Evolutionary conservation across 176 grass and related monocot species (phyloP), one percentile per base, ranked within the genome.

Genomic region (Carex littledalei): DNA sequence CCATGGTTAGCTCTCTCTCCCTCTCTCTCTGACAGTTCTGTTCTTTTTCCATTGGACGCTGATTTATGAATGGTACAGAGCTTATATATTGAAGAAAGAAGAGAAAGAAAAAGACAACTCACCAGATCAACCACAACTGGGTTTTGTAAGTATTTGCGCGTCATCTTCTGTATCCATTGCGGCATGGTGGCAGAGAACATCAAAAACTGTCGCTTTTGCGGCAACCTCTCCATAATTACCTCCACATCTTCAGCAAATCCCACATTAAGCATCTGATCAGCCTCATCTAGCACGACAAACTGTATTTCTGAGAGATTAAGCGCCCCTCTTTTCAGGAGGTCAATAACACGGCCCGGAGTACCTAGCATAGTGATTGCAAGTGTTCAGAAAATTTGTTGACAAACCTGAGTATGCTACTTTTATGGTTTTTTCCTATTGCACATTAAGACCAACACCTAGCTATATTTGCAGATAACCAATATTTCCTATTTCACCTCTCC

Each of bases 121-220:
- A 99, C 97, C 77, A 99, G 91, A 86, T 99, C 97, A 49, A 99
- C 86, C 65, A 54, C 84, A 55, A 91, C 88, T 13, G 97, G 97
- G 88, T 66, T 85, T 35, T 94, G 90, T 8, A 99, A 86, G 67
- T 88, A 91, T 76, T 88, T 95, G 21, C 89, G 90, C n/a, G 90
- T 92, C 68, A 99, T 86, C 57, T 91, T 92, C 31, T 88, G 87
- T 82, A 99, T 99, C 97, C 97, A 99, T 34, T 80, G 67, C 14
- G 97, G 97, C 97, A 99, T 99, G 65, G 97, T 99, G 14, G 97
- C 97, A 70, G 93, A 96, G 84, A 99, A 99, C 97, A 99, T 99
- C 90, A 99, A 86, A 55, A 81, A 91, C 78, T 99, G 97, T 70
- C 89, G 90, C 47, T 96, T 57, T 0, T 37, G 11, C 34, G 97